These are phyloP conservation scores for Ganoderma sp. DNA, from an alignment of 1,284 basidiomycete genomes.

Conservation along the genomic window DNA sequence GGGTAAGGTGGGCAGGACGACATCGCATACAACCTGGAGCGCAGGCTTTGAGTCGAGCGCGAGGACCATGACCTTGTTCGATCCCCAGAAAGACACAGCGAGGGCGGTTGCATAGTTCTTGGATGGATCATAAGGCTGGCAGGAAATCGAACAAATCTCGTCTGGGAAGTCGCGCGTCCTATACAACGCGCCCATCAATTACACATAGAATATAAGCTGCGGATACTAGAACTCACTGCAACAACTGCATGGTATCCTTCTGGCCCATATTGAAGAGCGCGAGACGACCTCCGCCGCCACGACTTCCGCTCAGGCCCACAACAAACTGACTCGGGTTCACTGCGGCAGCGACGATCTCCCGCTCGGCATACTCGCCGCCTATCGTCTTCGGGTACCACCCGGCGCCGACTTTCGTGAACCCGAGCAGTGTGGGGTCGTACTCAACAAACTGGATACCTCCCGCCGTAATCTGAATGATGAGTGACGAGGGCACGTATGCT, in stretches of 20 bases:
- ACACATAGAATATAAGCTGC: not conserved
- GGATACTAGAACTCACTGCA: constrained; percentile 40
- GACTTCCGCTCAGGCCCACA: constrained; percentile 62
- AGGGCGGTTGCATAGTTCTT: constrained; percentile 55
- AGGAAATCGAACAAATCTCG: constrained; percentile 73
- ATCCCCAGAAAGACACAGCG: constrained; percentile 81
- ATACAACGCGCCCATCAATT: not conserved
- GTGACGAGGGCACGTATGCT: constrained; percentile 56
- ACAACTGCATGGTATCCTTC: constrained; percentile 45
- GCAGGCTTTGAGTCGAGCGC: constrained; percentile 44
- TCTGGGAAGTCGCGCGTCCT: constrained; percentile 36
- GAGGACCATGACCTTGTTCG: constrained; percentile 68
- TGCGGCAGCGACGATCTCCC: constrained; percentile 69
- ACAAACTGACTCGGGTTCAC: constrained; percentile 70
- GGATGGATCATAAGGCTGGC: constrained; percentile 56
- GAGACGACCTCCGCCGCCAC: constrained; percentile 54
- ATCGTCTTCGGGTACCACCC: constrained; percentile 41
- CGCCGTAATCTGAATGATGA: constrained; percentile 76
- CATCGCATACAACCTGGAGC: constrained; percentile 52
- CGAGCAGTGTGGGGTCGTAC: constrained; percentile 48
- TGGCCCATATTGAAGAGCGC: constrained; percentile 56
- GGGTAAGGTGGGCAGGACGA: constrained; percentile 63
- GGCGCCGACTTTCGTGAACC: constrained; percentile 43
- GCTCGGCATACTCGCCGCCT: constrained; percentile 41
- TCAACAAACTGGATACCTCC: constrained; percentile 60